Base-by-base conservation (phyloP, 306 rosid genomes). In the Abrus pulchellus region DNA sequence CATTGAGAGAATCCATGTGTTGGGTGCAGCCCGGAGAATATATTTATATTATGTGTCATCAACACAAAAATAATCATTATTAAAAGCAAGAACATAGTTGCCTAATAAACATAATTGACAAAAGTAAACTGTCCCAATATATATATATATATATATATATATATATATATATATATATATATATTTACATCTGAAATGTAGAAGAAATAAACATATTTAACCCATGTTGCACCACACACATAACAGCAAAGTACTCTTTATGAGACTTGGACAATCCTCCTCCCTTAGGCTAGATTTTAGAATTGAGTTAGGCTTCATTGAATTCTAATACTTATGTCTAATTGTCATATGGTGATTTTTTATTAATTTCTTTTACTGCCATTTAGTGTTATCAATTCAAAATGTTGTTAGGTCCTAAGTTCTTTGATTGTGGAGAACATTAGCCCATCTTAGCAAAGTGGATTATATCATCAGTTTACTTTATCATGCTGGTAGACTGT, bases 381-480 rank as follows among this genome's bases (percentile, higher is more conserved):
- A 41, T 20, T 50, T 34, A 44, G 68, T 48, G 20, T 57, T 47
- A 48, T n/a, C 59, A 74, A 33, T 53, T 62, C 34, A 48, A 28
- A 64, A 29, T 47, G 11, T 11, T 68, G 7, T 30, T 54, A 8
- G 53, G 47, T 28, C 7, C 29, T 9, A 9, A 2, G 4, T 67
- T 33, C 53, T 40, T 65, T 75, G n/a, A 47, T 75, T 9, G 74
- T 5, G 9, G 72, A 49, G 65, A 4, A 61, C 11, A 60, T 61
- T 69, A 9, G 67, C 40, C n/a, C 55, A 50, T 57, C 41, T 55
- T 34, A 56, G 27, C 14, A 48, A 56, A 56, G 63, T 52, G 32
- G 32, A 65, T 74, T 33, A 13, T 68, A 11, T 49, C 70, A 68
- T 61, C 12, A 48, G 38, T 74, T 77, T 49, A 62, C 40, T 36